Conservation (phyloP, 2,329 filamentous ascomycete species). For the Tolypocladium tundrense region DNA sequence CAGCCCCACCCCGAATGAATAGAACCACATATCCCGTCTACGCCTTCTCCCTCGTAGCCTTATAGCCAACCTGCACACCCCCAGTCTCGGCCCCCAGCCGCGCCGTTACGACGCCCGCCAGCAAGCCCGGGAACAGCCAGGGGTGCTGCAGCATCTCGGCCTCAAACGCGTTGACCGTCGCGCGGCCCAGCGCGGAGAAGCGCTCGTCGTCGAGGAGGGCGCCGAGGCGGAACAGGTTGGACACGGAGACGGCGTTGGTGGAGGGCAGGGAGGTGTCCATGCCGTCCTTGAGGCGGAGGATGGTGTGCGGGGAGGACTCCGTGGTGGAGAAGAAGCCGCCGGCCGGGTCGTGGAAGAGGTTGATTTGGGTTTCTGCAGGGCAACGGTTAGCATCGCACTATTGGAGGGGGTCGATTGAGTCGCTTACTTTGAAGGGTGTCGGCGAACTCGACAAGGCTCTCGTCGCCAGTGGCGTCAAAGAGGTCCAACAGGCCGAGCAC, state of each 20-base stretch:
- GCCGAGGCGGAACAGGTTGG: constrained; percentile 76
- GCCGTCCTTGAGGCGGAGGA: constrained; percentile 85
- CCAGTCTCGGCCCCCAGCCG: constrained; percentile 53
- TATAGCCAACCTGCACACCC: constrained; percentile 15
- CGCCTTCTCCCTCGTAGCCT: constrained; percentile 10
- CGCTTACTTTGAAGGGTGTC: constrained; percentile 63
- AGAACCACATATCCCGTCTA: neutral
- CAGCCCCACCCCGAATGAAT: neutral
- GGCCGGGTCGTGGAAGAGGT: constrained; percentile 64
- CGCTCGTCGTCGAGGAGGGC: constrained; percentile 54
- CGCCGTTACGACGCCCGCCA: constrained; percentile 65
- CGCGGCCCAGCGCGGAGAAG: constrained; percentile 55
- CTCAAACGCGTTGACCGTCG: constrained; percentile 78
- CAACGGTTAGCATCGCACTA: constrained; percentile 2
- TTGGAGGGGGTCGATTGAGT: neutral
- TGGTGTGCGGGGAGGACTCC: constrained; percentile 52
- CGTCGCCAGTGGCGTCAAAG: constrained; percentile 73
- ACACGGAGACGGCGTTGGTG: constrained; percentile 76
- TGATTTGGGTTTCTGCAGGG: constrained; percentile 56
- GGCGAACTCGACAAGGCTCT: constrained; percentile 68
- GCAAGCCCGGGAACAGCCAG: constrained; percentile 76
- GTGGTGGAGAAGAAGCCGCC: constrained; percentile 68
- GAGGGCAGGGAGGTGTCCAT: constrained; percentile 91
- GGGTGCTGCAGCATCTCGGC: constrained; percentile 88
- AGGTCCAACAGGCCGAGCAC: constrained; percentile 74